Percentiles rank a stretch among this genome's conserved stretches.
Evolutionary conservation across 768 basidiomycete genomes (phyloP).

Genomic region (Tulasnella sp.): DNA sequence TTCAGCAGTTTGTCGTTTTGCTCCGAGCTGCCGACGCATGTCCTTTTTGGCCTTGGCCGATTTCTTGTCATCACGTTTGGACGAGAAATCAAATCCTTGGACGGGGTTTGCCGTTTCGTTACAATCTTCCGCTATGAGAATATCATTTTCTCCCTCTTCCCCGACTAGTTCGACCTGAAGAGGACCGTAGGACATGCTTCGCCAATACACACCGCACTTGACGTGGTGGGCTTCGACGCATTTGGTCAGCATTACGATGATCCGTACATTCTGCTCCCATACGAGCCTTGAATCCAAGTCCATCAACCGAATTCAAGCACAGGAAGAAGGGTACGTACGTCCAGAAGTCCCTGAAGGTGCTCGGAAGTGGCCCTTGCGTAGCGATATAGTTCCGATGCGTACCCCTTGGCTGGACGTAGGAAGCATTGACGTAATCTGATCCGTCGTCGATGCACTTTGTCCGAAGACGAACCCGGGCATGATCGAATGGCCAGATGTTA

Average conservation of each 20-base stretch:
- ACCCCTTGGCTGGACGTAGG: constrained; percentile 76
- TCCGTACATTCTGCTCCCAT: constrained; percentile 90
- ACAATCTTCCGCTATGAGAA: constrained; percentile 28
- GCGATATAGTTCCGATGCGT: constrained; percentile 82
- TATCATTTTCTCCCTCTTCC: constrained; percentile 29
- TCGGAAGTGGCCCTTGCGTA: constrained; percentile 85
- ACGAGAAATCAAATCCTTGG: constrained; percentile 36
- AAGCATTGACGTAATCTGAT: constrained; percentile 93
- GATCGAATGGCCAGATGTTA: constrained; percentile 96
- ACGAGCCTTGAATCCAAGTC: constrained; percentile 58
- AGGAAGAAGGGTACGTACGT: constrained; percentile 65
- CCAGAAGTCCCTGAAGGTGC: constrained; percentile 91
- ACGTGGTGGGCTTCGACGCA: constrained; percentile 78
- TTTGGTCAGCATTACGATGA: constrained; percentile 93
- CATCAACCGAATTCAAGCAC: background rate
- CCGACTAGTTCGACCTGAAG: constrained; percentile 46
- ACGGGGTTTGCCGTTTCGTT: background rate
- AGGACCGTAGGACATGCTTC: constrained; percentile 47
- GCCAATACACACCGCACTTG: constrained; percentile 90
- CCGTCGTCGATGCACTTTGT: constrained; percentile 31
- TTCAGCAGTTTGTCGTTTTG: background rate
- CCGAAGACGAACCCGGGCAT: constrained; percentile 72
- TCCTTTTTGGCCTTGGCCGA: constrained; percentile 29
- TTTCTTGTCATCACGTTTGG: constrained; percentile 21
- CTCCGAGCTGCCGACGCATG: background rate